phyloP scores from a whole-genome alignment of 768 basidiomycete genomes.

The Butyriboletus loyo region DNA sequence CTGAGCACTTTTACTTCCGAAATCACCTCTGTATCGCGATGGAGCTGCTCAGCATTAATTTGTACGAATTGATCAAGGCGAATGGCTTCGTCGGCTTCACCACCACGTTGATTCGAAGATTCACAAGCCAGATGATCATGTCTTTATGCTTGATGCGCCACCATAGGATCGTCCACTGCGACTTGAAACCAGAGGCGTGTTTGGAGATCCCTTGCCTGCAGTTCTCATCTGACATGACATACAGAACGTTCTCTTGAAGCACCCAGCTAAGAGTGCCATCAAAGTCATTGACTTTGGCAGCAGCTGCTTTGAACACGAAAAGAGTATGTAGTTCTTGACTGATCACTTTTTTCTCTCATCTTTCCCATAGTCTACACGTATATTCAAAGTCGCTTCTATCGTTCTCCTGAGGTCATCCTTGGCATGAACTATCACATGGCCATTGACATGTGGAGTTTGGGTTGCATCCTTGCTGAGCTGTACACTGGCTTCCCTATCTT shows the following conservation, averaged over 20 bases:
- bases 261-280: constrained; percentile 93
- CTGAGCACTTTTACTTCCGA: constrained; percentile 97
- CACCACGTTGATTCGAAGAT: constrained; percentile 89
- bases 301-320: constrained; percentile 97
- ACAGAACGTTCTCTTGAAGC: constrained; percentile 91
- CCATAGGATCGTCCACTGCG: constrained; percentile 97
- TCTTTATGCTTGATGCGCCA: constrained; percentile 92
- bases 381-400: constrained; percentile 99
- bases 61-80: constrained; percentile 98
- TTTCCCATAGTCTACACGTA: constrained; percentile 86
- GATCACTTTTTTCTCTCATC: constrained; percentile 3
- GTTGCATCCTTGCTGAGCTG: constrained; percentile 95
- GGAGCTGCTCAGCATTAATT: constrained; percentile 96
- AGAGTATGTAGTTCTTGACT: constrained; percentile 61
- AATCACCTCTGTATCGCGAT: constrained; percentile 97
- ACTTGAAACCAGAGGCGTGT: constrained; percentile 94
- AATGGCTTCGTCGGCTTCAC: constrained; percentile 99
- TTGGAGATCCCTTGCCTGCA: neutral
- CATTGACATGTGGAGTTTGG: constrained; percentile 99
- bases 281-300: constrained; percentile 99
- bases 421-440: constrained; percentile 99
- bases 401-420: constrained; percentile 98
- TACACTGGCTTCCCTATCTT: constrained; percentile 99
- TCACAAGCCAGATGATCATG: constrained; percentile 93
- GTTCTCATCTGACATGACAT: constrained; percentile 2